Conservation (phyloP, 2,329 filamentous ascomycete species). For the Aspergillus sp. region DNA sequence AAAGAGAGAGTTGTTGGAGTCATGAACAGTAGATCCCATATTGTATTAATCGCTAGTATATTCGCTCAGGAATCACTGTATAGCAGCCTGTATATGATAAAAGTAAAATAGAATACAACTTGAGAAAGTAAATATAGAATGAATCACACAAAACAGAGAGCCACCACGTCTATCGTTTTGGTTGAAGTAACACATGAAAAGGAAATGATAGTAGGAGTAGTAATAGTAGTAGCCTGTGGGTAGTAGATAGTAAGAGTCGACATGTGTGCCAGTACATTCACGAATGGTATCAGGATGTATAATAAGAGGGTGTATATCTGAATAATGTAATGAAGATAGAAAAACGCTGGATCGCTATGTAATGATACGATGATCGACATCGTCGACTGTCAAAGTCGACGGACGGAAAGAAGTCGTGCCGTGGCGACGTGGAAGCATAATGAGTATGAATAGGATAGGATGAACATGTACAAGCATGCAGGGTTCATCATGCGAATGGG, state of each 20-base stretch:
- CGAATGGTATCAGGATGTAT: constrained; percentile 10
- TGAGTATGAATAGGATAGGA: not conserved
- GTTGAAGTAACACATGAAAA: not conserved
- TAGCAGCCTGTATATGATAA: not conserved
- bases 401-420: constrained; percentile 5
- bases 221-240: not conserved
- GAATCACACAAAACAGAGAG: not conserved
- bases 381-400: constrained; percentile 19
- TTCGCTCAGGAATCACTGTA: no score
- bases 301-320: not conserved
- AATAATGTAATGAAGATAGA: not conserved
- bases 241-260: not conserved
- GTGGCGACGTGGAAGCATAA: constrained; percentile 8
- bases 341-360: constrained; percentile 19
- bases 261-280: not conserved
- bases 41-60: no score
- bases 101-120: not conserved
- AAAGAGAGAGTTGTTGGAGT: no score
- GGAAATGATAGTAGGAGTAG: not conserved
- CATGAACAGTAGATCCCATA: no score
- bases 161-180: not conserved
- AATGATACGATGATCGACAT: constrained; percentile 14
- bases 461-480: not conserved
- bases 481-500: not conserved
- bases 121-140: not conserved